Conservation (phyloP, 306 rosid species). For the Quercus mongolica region DNA sequence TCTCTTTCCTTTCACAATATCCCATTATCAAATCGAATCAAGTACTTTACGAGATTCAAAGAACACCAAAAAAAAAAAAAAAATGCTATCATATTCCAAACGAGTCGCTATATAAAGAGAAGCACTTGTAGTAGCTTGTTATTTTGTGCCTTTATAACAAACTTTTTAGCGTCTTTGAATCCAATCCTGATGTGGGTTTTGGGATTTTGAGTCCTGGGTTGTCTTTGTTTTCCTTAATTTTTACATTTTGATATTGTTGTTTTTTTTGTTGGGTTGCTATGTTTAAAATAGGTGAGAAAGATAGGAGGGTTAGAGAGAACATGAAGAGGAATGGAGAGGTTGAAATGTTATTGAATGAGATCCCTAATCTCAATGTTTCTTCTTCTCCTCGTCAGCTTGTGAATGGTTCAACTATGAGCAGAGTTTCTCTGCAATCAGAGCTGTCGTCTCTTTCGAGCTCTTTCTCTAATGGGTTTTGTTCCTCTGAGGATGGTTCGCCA, state of each 20-base stretch:
- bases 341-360: constrained; percentile 14
- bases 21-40: constrained; percentile 9
- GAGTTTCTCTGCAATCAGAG: constrained; percentile 25
- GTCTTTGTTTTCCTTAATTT: not conserved
- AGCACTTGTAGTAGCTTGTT: not conserved
- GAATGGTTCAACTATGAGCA: constrained; percentile 26
- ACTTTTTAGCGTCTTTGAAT: not conserved
- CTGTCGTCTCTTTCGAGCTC: constrained; percentile 26
- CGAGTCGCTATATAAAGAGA: not conserved
- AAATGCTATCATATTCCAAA: not conserved
- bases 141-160: not conserved
- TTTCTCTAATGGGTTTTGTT: constrained; percentile 20
- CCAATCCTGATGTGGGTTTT: constrained; percentile 19
- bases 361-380: constrained; percentile 8
- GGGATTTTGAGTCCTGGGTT: constrained; percentile 20
- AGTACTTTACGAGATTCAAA: constrained; percentile 16
- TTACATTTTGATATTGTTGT: not conserved
- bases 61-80: not conserved
- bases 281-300: constrained; percentile 22
- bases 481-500: constrained; percentile 3
- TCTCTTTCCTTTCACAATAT: constrained; percentile 12
- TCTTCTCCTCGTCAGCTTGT: constrained; percentile 22
- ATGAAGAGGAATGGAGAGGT: constrained; percentile 14
- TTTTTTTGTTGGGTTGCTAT: not conserved
- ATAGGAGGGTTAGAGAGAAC: constrained; percentile 14